These are phyloP conservation scores for Gossypium bickii DNA, from an alignment of 345 rosid genomes.

Conservation along the genomic window DNA sequence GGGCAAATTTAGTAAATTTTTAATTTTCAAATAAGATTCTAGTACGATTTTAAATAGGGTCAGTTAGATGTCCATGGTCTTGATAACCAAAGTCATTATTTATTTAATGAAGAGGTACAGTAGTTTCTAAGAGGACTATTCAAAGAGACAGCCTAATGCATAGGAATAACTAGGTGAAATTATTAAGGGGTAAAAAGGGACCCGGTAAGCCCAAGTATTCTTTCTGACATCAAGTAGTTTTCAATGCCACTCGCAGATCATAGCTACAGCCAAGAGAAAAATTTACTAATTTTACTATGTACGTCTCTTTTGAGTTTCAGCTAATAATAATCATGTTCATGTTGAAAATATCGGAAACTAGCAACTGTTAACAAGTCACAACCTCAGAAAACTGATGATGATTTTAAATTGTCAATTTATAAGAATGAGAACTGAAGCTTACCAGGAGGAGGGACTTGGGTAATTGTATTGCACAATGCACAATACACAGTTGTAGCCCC, in stretches of 20 bases:
- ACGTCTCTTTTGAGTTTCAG: background rate
- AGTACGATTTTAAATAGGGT: background rate
- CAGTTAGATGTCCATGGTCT: background rate
- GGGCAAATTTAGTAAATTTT: background rate
- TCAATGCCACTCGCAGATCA: background rate
- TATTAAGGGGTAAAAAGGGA: background rate
- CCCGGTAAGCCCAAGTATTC: background rate
- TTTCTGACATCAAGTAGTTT: background rate
- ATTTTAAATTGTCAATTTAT: background rate
- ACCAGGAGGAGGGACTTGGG: conserved; percentile 64
- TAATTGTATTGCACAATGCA: conserved; percentile 65
- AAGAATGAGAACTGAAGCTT: conserved; percentile 10
- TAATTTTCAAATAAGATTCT: background rate
- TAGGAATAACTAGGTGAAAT: background rate
- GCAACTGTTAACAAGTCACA: background rate
- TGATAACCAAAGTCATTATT: background rate
- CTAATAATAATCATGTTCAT: background rate
- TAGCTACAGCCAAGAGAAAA: background rate
- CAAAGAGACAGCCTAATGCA: background rate
- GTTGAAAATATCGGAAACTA: background rate
- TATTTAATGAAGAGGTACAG: background rate
- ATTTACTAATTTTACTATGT: background rate
- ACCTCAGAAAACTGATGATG: background rate
- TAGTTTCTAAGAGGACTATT: background rate
- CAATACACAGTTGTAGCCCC: conserved; percentile 90